A percentile compares a stretch with the other conserved stretches of the same genome.
Conservation (phyloP, 306 rosid species). For the Pyrus pyrifolia region DNA sequence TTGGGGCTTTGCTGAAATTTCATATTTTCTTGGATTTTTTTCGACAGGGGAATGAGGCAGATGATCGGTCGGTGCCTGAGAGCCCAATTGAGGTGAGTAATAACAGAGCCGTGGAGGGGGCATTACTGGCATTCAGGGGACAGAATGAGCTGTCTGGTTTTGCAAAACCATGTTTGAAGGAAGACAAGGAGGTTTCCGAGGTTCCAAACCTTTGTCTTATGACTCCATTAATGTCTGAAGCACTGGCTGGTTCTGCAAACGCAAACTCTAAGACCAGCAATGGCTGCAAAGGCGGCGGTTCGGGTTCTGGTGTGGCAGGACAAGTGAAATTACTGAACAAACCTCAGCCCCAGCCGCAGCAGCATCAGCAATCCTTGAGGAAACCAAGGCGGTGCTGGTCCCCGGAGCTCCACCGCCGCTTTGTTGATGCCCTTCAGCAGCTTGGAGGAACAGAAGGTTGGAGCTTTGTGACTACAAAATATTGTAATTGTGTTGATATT, state of each 20-base stretch:
- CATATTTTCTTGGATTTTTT: not conserved
- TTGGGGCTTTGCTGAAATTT: not conserved
- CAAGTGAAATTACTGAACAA: slow-evolving; percentile 35
- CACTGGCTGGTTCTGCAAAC: slow-evolving; percentile 30
- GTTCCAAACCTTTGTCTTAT: slow-evolving; percentile 51
- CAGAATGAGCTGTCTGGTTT: slow-evolving; percentile 10
- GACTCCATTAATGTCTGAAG: slow-evolving; percentile 38
- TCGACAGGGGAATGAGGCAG: slow-evolving; percentile 45
- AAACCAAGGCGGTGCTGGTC: slow-evolving; percentile 93
- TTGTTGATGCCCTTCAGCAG: slow-evolving; percentile 63
- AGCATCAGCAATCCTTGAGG: slow-evolving; percentile 38
- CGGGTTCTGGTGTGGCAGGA: slow-evolving; percentile 30
- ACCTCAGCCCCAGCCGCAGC: slow-evolving; percentile 23
- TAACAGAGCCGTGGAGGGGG: slow-evolving; percentile 32
- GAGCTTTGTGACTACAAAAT: not conserved
- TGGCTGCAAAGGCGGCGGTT: slow-evolving; percentile 30
- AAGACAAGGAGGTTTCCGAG: slow-evolving; percentile 34
- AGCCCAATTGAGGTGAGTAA: slow-evolving; percentile 25
- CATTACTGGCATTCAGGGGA: slow-evolving; percentile 35
- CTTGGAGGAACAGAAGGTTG: slow-evolving; percentile 89
- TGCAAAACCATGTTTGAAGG: slow-evolving; percentile 20
- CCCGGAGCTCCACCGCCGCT: slow-evolving; percentile 72
- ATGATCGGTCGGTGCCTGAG: slow-evolving; percentile 36
- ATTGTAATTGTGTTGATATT: not conserved
- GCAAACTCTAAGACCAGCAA: slow-evolving; percentile 13